A percentile compares a stretch with the other conserved stretches of the same genome.
Evolutionary conservation across 148 eudicot genomes (phyloP).

Genomic region (Silene latifolia): DNA sequence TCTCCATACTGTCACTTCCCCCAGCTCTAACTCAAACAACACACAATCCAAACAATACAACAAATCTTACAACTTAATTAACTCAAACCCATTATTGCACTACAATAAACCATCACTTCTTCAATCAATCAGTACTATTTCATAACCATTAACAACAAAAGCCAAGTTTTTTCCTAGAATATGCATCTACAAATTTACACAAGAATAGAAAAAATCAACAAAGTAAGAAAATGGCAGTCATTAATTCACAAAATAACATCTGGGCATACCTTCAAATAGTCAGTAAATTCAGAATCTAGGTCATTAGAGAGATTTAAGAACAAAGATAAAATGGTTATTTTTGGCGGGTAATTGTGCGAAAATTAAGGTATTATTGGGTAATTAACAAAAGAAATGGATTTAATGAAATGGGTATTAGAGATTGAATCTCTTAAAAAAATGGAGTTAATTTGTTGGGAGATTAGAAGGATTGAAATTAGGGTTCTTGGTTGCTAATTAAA

Average conservation of each 20-base stretch:
- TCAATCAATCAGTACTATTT: not conserved
- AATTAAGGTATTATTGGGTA: not conserved
- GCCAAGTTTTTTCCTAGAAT: not conserved
- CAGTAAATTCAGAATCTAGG: not conserved
- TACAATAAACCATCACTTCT: no score
- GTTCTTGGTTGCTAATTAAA: constrained; percentile 10
- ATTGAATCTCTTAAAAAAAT: not conserved
- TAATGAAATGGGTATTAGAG: not conserved
- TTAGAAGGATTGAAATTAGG: constrained; percentile 22
- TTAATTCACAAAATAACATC: not conserved
- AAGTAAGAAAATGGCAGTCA: not conserved
- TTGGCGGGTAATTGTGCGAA: constrained; percentile 6
- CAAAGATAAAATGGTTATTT: constrained; percentile 11
- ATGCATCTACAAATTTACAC: not conserved
- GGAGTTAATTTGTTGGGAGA: not conserved
- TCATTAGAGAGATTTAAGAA: not conserved
- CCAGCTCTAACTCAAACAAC: not conserved
- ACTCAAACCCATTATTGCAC: constrained; percentile 5
- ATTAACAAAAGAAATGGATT: not conserved
- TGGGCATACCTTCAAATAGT: constrained; percentile 24
- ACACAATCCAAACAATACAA: constrained; percentile 5
- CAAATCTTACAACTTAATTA: not conserved
- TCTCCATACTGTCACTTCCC: constrained; percentile 28
- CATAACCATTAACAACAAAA: not conserved
- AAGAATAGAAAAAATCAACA: not conserved